Evolutionary conservation across 2,329 filamentous ascomycete genomes (phyloP), one percentile per base, ranked within the genome.

Genomic region (Lachnellula suecica): DNA sequence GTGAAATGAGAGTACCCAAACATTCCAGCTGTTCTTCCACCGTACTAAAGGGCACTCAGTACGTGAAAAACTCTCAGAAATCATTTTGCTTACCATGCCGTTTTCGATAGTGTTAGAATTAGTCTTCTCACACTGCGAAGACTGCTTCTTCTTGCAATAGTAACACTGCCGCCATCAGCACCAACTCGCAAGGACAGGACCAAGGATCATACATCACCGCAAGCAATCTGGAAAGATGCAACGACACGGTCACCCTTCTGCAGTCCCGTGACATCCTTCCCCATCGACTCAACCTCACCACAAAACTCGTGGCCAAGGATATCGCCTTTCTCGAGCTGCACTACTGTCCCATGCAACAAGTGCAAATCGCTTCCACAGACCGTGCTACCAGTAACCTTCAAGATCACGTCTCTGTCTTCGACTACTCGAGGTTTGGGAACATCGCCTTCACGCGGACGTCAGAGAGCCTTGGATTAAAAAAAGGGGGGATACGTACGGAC

Each of bases 181-280:
- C 15, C 15, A 15, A 27, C 31, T 4, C 4, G 24, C n/a, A 23
- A 15, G 20, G 11, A 9, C 3, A 11, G 15, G 10, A 29, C 3
- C 31, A 49, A 6, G 47, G 3, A 47, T 73, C 77, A 58, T 75
- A 81, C 8, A 43, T 75, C 72, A 7, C 80, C 81, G 55, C 81
- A 84, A 0, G 90, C 88, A 65, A 96, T 94, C 69, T 94, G 90
- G 74, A 96, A 96, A 9, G 85, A 88, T 0, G 88, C 90, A 1
- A 96, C 91, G 19, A 94, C 91, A 25, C 91, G 76, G 59, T 84
- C 79, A 13, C 85, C 87, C 7, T 74, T 69, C 54, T 82, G 70
- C 44, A 85, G 68, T 3, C 77, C 78, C 45, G 70, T 79, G 3
- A 83, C 76, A 0, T 57, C 74, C 0, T 79, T 67, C 0, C 87